Conservation (phyloP, 2,329 filamentous ascomycete genomes). For the Thielaviopsis musarum region DNA sequence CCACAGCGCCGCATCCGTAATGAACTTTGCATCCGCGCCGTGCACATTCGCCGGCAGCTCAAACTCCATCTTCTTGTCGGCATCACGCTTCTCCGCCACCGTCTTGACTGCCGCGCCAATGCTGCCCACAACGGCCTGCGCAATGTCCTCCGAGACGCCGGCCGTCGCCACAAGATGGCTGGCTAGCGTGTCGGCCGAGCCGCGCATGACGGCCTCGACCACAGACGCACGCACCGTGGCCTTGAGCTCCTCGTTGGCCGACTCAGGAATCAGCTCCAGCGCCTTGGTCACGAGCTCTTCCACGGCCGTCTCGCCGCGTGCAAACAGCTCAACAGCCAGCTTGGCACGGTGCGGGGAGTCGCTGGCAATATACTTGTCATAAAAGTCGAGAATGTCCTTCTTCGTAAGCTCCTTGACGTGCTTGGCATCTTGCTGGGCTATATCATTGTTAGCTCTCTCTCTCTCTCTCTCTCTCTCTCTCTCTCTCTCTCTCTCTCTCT, state of each 20-base stretch:
- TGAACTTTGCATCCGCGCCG: slow-evolving; percentile 33
- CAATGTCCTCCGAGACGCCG: neutral
- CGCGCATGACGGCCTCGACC: slow-evolving; percentile 8
- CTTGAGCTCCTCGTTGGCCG: slow-evolving; percentile 12
- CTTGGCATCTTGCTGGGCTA: slow-evolving; percentile 60
- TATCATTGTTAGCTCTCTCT: neutral
- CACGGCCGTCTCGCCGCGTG: slow-evolving; percentile 37
- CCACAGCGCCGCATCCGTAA: slow-evolving; percentile 65
- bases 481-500: neutral
- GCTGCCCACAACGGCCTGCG: slow-evolving; percentile 16
- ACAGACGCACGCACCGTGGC: slow-evolving; percentile 9
- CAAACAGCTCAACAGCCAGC: slow-evolving; percentile 65
- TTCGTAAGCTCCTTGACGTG: slow-evolving; percentile 61
- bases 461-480: neutral
- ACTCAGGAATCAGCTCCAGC: neutral
- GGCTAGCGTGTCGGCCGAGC: slow-evolving; percentile 1
- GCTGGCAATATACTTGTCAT: slow-evolving; percentile 56
- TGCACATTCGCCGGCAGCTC: slow-evolving; percentile 25
- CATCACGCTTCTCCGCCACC: slow-evolving; percentile 18
- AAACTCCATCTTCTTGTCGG: slow-evolving; percentile 6
- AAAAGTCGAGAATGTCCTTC: slow-evolving; percentile 65
- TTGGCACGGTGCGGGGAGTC: slow-evolving; percentile 61
- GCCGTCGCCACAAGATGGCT: neutral
- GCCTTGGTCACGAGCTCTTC: slow-evolving; percentile 7
- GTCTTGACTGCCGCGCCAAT: slow-evolving; percentile 17